These are phyloP conservation scores for Physcomitrium patens DNA, from an alignment of 225 moss, liverwort and hornwort genomes.

Conservation along the genomic window DNA sequence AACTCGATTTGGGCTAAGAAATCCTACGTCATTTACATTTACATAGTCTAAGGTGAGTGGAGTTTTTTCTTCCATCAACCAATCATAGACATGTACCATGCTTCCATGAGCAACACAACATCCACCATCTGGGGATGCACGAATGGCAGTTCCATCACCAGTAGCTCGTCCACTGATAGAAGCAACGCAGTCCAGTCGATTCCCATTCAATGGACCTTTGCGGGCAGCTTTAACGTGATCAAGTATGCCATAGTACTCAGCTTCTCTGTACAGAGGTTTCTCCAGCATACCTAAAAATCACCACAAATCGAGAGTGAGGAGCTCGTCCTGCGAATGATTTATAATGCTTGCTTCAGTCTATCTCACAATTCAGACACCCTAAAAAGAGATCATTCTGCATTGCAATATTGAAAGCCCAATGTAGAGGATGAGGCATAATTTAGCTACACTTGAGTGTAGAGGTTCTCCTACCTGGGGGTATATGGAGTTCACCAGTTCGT, in stretches of 20 bases:
- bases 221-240: slow-evolving; percentile 63
- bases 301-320: slow-evolving; percentile 20
- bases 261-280: slow-evolving; percentile 67
- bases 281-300: slow-evolving; percentile 51
- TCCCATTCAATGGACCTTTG: slow-evolving; percentile 65
- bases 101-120: slow-evolving; percentile 74
- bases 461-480: slow-evolving; percentile 46
- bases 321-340: background rate
- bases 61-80: slow-evolving; percentile 66
- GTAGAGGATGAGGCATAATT: slow-evolving; percentile 14
- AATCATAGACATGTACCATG: slow-evolving; percentile 79
- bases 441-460: slow-evolving; percentile 9
- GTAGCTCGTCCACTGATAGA: slow-evolving; percentile 67
- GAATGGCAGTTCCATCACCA: slow-evolving; percentile 69
- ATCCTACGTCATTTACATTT: slow-evolving; percentile 68
- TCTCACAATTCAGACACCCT: background rate
- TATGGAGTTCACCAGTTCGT: slow-evolving; percentile 63
- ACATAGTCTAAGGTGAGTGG: slow-evolving; percentile 72
- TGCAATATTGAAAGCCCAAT: background rate
- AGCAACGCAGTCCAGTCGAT: slow-evolving; percentile 59
- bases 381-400: background rate
- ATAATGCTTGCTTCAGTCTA: slow-evolving; percentile 11
- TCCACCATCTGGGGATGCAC: slow-evolving; percentile 64
- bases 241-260: slow-evolving; percentile 66
- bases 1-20: slow-evolving; percentile 61